Conservation (phyloP, 768 basidiomycete genomes). For the Rhodotorula paludigena region DNA sequence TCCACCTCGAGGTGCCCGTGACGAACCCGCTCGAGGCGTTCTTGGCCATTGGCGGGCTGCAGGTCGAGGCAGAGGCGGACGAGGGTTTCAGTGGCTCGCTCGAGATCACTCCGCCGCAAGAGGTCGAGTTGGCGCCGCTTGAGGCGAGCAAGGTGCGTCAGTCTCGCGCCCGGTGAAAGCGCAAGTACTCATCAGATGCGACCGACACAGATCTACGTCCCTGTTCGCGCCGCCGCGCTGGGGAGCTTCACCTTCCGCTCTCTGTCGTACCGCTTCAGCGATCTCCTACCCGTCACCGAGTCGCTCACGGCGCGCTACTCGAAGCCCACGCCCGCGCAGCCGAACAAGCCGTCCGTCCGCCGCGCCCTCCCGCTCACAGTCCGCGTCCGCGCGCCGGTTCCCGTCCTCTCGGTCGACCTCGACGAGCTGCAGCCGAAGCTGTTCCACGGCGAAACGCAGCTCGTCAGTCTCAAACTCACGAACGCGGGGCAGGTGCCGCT, state of each 20-base stretch:
- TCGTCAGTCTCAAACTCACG: constrained; percentile 53
- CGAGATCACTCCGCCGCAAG: constrained; percentile 60
- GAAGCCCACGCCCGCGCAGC: constrained; percentile 45
- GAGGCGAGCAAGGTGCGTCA: constrained; percentile 17
- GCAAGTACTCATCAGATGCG: too few relatives aligned
- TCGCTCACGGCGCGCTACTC: constrained; percentile 73
- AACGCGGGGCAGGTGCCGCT: constrained; percentile 64
- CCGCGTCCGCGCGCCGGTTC: constrained; percentile 61
- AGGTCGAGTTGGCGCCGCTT: constrained; percentile 25
- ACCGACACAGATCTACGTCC: constrained; percentile 26
- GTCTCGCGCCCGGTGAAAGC: background rate
- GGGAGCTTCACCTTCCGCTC: constrained; percentile 13
- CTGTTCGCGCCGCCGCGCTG: constrained; percentile 1
- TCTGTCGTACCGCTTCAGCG: constrained; percentile 30
- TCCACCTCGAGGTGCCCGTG: constrained; percentile 46
- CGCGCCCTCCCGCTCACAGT: constrained; percentile 69
- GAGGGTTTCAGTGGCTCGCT: background rate
- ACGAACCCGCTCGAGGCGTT: constrained; percentile 48
- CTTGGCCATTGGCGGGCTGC: constrained; percentile 37
- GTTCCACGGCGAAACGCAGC: constrained; percentile 63
- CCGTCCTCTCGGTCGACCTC: constrained; percentile 54
- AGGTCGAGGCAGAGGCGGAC: constrained; percentile 27
- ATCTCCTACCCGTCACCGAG: constrained; percentile 55
- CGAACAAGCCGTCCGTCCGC: constrained; percentile 62
- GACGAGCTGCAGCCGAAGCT: constrained; percentile 43